Evolutionary conservation across 371 early-diverging fungal genomes (phyloP), one percentile per base, ranked within the genome.

Genomic region (Globomyces sp.): DNA sequence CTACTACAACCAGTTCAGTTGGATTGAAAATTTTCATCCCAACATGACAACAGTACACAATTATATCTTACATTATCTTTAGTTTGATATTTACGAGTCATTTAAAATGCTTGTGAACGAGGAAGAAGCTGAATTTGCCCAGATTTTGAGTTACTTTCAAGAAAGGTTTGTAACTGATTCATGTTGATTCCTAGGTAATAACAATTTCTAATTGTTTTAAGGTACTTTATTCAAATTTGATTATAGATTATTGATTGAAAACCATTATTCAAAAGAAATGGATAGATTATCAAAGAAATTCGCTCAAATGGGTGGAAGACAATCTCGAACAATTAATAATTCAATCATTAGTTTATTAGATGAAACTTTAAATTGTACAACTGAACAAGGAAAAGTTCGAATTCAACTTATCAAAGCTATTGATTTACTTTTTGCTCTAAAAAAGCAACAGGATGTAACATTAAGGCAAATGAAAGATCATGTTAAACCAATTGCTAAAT

Each of bases 21-120:
- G 24, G 24, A 24, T 24, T 24, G 24, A 24, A 24, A 24, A 24
- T 24, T 24, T 24, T 24, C 24, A 24, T 24, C 24, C 24, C 24
- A 24, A 24, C 24, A 24, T 24, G 24, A 24, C 24, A 24, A 24
- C 24, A 24, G 24, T 24, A 24, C 24, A 24, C 24, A 24, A 24
- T 24, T 24, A 24, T 24, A 24, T 24, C 24, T 24, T 24, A 24
- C 24, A 24, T 24, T 24, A 24, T 24, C 24, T 24, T 24, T 24
- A 24, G 24, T 24, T 24, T 24, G 60, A 60, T 37, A 60, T 60
- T 60, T 60, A 60, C 60, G 60, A 60, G 10, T 60, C 60, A 37
- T 8, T 60, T 8, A 46, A 49, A 42, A 36, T 42, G 37, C 41
- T 44, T 47, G 34, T 60, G 43, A 60, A 13, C 24, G 48, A 3